Percentiles rank a stretch among this genome's conserved stretches.
These are phyloP conservation scores for Phytopythium mirpurense DNA, from an alignment of 352 stramenopile species.

Conservation along the genomic window DNA sequence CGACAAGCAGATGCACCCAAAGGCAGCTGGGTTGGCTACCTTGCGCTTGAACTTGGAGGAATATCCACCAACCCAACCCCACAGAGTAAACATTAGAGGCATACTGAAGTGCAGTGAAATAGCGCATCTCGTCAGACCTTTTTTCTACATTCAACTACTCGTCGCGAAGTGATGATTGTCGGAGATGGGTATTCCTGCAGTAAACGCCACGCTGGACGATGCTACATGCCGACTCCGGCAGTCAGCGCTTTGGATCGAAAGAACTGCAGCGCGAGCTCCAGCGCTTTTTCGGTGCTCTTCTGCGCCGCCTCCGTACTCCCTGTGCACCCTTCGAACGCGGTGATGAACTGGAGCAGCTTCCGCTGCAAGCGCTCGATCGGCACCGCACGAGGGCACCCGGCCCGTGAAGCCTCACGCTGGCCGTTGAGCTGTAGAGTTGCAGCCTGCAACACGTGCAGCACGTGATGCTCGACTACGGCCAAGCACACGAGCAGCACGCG, in stretches of 20 bases:
- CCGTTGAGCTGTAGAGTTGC: not conserved
- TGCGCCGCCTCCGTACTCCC: constrained; percentile 29
- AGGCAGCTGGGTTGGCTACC: too few species aligned
- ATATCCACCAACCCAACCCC: too few species aligned
- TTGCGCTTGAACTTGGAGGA: not conserved
- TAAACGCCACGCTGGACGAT: too few species aligned
- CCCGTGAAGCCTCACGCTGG: not conserved
- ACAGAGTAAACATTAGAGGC: not conserved
- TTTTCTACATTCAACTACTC: too few species aligned
- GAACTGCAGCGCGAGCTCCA: constrained; percentile 54
- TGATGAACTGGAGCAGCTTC: constrained; percentile 64
- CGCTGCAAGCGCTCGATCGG: constrained; percentile 43
- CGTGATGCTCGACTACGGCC: constrained; percentile 42
- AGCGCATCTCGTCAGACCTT: too few species aligned
- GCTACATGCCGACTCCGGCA: constrained; percentile 7
- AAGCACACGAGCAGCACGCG: constrained; percentile 34
- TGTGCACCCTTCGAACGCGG: constrained; percentile 60
- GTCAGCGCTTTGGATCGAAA: constrained; percentile 30
- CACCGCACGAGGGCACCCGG: constrained; percentile 10
- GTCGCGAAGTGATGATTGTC: too few species aligned
- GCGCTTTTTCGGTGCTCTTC: constrained; percentile 51
- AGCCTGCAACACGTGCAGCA: constrained; percentile 31
- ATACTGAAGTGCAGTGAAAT: too few species aligned
- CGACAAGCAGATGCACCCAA: too few species aligned
- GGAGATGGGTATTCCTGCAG: too few species aligned